Evolutionary conservation across 352 stramenopile species (phyloP), one percentile per base, ranked within the genome.

Genomic region (Pythium chondricola): DNA sequence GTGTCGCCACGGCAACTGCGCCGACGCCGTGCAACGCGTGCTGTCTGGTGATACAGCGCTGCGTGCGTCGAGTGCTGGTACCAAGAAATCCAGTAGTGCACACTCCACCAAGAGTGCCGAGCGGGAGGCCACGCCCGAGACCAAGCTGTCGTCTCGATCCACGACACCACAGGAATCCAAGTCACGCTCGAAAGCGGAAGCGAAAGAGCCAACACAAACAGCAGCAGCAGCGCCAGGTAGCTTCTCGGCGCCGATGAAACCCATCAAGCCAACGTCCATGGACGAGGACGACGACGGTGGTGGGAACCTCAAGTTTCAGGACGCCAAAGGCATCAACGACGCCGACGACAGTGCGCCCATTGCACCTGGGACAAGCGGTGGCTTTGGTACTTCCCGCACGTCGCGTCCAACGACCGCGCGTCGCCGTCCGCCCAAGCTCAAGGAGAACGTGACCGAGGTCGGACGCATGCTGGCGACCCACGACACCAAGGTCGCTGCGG

Each of bases 381-480:
- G 66, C 4, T 57, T 74, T 8, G 75, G 69, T 18, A 89, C 73
- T 16, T 88, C 75, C 30, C 69, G 76, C 6, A 88, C 68, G 21
- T 83, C 72, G 11, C 80, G 85, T 3, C 87, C 85, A 0, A 95
- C 75, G 10, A 97, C 85, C 7, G 87, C 84, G 18, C 74, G 85
- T n/a, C 76, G 82, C 7, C 71, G 83, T 11, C 85, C 85, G 13
- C 85, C 82, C 25, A 92, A 92, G 61, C 77, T 95, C 31, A 93
- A 94, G 60, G 79, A 93, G 47, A 91, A 93, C 44, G 82, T 88
- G 25, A 91, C 75, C 3, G 82, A 91, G 38, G 74, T 87, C 11
- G 69, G 72, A 2, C 68, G 78, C 10, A 58, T 88, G 30, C 60
- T 83, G 43, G 76, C 85, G 26, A 63, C 81, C 33, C 29, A 33